phyloP scores from a whole-genome alignment of 306 rosid species.

The Trichosanthes truncata region DNA sequence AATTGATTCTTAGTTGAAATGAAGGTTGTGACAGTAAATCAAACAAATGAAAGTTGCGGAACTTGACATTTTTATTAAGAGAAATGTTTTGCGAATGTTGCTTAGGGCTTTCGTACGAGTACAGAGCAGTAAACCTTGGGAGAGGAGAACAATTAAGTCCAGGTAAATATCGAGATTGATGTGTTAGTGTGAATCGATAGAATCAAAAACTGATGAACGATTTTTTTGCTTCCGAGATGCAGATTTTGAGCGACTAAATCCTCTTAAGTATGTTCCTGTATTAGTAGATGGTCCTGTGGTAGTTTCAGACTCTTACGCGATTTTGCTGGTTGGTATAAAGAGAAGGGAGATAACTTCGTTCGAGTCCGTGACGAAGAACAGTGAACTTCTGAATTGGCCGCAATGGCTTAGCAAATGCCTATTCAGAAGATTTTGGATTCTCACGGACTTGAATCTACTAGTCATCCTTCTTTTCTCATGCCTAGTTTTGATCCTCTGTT shows the following conservation, averaged over 20 bases:
- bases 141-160: conserved; percentile 37
- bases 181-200: conserved; percentile 10
- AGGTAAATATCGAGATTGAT: conserved; percentile 20
- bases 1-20: background rate
- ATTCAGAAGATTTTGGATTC: conserved; percentile 1
- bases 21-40: background rate
- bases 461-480: background rate
- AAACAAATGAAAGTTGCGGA: background rate
- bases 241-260: conserved; percentile 38
- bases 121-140: conserved; percentile 25
- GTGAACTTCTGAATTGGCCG: background rate
- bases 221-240: conserved; percentile 12
- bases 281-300: conserved; percentile 34
- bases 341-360: background rate
- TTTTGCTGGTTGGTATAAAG: conserved; percentile 30
- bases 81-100: conserved; percentile 1
- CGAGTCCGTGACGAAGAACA: background rate
- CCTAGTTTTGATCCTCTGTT: background rate
- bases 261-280: conserved; percentile 38
- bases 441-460: background rate
- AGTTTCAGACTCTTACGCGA: conserved; percentile 39
- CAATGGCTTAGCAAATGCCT: background rate
- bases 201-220: background rate
- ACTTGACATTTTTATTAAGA: background rate
- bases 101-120: conserved; percentile 33